Evolutionary conservation across 2,329 filamentous ascomycete genomes (phyloP), one percentile per base, ranked within the genome.

Genomic region (Botrytis paeoniae): DNA sequence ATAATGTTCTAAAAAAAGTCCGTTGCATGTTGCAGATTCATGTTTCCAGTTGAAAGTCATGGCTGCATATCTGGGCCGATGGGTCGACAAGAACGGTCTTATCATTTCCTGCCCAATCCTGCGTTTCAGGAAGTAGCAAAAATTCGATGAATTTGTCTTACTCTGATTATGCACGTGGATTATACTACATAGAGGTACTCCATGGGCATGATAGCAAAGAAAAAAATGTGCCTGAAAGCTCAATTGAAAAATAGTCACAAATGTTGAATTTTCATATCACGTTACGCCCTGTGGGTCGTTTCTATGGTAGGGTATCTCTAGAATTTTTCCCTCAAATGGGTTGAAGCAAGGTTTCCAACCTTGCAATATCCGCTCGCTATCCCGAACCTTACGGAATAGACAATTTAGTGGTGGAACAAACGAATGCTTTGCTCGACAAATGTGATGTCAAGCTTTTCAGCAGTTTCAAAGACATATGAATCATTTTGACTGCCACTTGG

Each of bases 371-470:
- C 63, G 39, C 61, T 73, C 71, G 22, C 43, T 69, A 65, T 71
- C 39, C n/a, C 60, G 7, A 41, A 45, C 18, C 48, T 61, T 32
- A 71, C 51, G n/a, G n/a, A 18, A 57, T 29, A 73, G 39, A 45
- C 54, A 69, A 70, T 9, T 73, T 92, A 98, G 85, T 98, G 95
- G 84, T 98, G 95, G 91, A 98, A 98, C 77, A 98, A 87, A 78
- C 96, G 90, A 74, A 93, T 92, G 82, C 92, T 94, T 87, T 99
- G 96, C 87, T 99, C 94, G 54, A 98, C 92, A 84, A 98, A 98
- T 62, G 92, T 94, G 79, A 98, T 97, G 72, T 92, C 93, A 76
- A 97, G 86, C 85, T 95, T 94, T 86, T 97, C 94, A 8, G 95
- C 94, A 18, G 95, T 97, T 82, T 94, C 91, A 79, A 97, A 93